Evolutionary conservation across 2,329 filamentous ascomycete species (phyloP), one percentile per base, ranked within the genome.

Genomic region (Ilyonectria destructans): DNA sequence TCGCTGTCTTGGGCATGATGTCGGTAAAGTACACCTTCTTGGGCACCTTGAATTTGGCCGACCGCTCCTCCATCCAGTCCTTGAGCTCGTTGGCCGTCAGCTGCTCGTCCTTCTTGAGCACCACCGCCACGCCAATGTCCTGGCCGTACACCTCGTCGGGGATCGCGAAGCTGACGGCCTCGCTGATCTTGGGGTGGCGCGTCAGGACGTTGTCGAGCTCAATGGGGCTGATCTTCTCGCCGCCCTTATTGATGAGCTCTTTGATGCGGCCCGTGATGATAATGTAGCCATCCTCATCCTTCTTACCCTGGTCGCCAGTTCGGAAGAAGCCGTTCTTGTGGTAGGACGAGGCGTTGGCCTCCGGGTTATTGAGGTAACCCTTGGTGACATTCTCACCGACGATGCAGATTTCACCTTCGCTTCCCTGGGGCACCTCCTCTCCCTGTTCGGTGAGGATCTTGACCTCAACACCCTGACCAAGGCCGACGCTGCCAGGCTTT

Each of bases 221-320:
- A 62, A 96, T 95, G 1, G 94, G 94, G 72, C 90, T 93, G 78
- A 97, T 96, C 85, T 96, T 96, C 84, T 97, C 94, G 67, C 94
- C 94, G 62, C 92, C 93, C 82, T 96, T 95, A 83, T 95, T 95
- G 85, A 97, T 97, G 59, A 97, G 86, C 82, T 97, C 94, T 86
- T 97, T 97, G 83, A 97, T 97, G 60, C 94, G 88, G n/a, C 94
- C 94, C 0, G 94, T 97, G 81, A 97, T 96, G 77, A 93, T 87
- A 12, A 97, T 84, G 78, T 96, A 97, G 67, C 93, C 93, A 73
- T 96, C 93, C 65, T 89, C 83, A 76, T 97, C 94, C 78, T 90
- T 87, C 82, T 92, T 93, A 57, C 94, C 94, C 81, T 97, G 93
- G 78, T 97, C 94, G 6, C 94, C 94, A 0, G 94, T 97, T 74